Conservation (phyloP, 1,139 yeast species). For the Diutina mesorugosa region DNA sequence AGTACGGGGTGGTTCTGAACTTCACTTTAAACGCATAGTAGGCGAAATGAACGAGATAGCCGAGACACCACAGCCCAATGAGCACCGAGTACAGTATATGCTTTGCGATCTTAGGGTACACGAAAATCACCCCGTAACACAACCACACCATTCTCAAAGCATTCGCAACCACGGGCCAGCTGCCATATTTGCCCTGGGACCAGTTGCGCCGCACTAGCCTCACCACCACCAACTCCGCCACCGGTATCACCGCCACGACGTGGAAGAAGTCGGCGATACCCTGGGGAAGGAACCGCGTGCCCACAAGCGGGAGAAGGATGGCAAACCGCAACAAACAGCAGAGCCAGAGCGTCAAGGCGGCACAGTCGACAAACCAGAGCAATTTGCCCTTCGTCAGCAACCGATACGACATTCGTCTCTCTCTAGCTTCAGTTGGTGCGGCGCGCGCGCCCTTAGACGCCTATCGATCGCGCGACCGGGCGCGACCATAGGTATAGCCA, state of each 20-base stretch:
- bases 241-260: conserved; percentile 24
- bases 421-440: background rate
- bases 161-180: conserved; percentile 17
- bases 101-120: conserved; percentile 36
- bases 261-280: conserved; percentile 59
- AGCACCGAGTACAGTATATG: conserved; percentile 35
- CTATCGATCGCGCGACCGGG: background rate
- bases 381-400: conserved; percentile 18
- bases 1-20: conserved; percentile 19
- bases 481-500: background rate
- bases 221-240: conserved; percentile 15
- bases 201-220: conserved; percentile 7
- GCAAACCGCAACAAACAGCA: conserved; percentile 39
- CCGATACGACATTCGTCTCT: conserved; percentile 16
- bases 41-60: conserved; percentile 27
- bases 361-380: conserved; percentile 22
- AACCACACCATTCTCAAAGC: conserved; percentile 26
- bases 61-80: conserved; percentile 31
- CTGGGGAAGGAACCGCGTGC: conserved; percentile 48
- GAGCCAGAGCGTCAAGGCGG: conserved; percentile 34
- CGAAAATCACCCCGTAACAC: conserved; percentile 32
- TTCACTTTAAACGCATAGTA: conserved; percentile 36
- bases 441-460: background rate
- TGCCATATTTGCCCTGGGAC: background rate
- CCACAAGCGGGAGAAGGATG: conserved; percentile 47